A percentile compares a stretch with the other conserved stretches of the same genome.
phyloP scores from a whole-genome alignment of 1,284 basidiomycete species.

The Cutaneotrichosporon sp. region DNA sequence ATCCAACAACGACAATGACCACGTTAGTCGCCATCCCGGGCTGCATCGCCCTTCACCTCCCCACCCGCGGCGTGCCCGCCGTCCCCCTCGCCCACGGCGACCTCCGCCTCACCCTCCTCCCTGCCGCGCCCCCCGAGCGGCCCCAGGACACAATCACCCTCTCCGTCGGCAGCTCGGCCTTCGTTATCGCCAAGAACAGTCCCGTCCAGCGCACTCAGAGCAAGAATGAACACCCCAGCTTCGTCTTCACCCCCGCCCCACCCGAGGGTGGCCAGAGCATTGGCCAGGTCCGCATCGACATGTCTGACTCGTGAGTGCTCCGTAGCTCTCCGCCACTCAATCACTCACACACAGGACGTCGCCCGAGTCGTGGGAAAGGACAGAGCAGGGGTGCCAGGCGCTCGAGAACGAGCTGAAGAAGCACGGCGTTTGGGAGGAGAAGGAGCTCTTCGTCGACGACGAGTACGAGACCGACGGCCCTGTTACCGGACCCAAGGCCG shows the following conservation, averaged over 20 bases:
- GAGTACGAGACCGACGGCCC: constrained; percentile 38
- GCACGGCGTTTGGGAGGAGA: constrained; percentile 40
- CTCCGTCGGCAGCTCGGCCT: constrained; percentile 36
- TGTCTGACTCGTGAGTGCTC: constrained; percentile 35
- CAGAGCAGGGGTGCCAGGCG: constrained; percentile 27
- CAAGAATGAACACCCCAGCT: constrained; percentile 39
- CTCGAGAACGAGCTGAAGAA: constrained; percentile 38
- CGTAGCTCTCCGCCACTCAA: neutral
- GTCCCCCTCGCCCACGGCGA: constrained; percentile 42
- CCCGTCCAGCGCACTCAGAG: constrained; percentile 40
- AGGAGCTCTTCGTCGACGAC: constrained; percentile 43
- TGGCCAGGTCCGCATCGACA: constrained; percentile 42
- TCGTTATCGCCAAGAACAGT: constrained; percentile 33
- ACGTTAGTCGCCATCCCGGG: constrained; percentile 40
- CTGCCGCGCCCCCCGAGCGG: constrained; percentile 37
- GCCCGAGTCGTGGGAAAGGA: constrained; percentile 42
- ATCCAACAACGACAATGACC: constrained; percentile 29
- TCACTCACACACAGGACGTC: constrained; percentile 22
- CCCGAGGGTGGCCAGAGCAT: constrained; percentile 33
- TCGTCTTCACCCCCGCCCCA: constrained; percentile 42
- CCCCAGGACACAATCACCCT: constrained; percentile 34
- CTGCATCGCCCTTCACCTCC: constrained; percentile 38
- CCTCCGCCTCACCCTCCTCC: constrained; percentile 38
- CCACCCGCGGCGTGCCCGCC: constrained; percentile 28
- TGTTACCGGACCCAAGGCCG: constrained; percentile 18